These are phyloP conservation scores for Linum usitatissimum DNA, from an alignment of 345 rosid genomes.

Conservation along the genomic window DNA sequence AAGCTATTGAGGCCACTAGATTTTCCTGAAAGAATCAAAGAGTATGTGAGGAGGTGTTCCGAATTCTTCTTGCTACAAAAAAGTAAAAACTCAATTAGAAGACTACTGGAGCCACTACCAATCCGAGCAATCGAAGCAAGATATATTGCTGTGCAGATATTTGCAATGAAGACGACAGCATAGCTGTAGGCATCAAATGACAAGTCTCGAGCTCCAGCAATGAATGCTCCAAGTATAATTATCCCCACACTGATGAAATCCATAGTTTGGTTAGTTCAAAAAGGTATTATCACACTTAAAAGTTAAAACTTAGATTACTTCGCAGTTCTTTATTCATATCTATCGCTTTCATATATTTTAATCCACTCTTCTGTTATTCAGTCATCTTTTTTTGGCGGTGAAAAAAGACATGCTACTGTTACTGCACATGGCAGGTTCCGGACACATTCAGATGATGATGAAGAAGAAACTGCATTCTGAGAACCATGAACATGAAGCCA, in stretches of 20 bases:
- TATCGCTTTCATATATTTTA: too few species aligned
- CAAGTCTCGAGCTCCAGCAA: conserved; percentile 26
- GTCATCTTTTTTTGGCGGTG: too few species aligned
- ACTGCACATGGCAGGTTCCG: background rate
- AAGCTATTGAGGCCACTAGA: conserved; percentile 24
- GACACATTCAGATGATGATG: background rate
- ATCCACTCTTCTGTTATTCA: too few species aligned
- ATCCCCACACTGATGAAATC: conserved; percentile 23
- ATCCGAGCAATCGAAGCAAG: conserved; percentile 22
- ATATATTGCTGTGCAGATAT: conserved; percentile 20
- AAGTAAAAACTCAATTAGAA: background rate
- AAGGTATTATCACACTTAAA: conserved; percentile 7
- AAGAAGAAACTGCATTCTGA: background rate
- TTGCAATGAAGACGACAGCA: conserved; percentile 14
- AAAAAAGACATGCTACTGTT: background rate
- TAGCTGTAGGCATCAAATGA: conserved; percentile 23
- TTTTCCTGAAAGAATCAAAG: conserved; percentile 16
- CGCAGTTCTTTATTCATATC: too few species aligned
- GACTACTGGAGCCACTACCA: conserved; percentile 12
- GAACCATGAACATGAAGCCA: too few species aligned
- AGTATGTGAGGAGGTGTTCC: background rate
- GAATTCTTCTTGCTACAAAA: background rate
- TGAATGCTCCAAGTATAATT: conserved; percentile 21
- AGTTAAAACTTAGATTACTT: background rate
- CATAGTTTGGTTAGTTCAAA: conserved; percentile 6